Conservation (phyloP, 257 asterid species). For the Petrea volubilis region DNA sequence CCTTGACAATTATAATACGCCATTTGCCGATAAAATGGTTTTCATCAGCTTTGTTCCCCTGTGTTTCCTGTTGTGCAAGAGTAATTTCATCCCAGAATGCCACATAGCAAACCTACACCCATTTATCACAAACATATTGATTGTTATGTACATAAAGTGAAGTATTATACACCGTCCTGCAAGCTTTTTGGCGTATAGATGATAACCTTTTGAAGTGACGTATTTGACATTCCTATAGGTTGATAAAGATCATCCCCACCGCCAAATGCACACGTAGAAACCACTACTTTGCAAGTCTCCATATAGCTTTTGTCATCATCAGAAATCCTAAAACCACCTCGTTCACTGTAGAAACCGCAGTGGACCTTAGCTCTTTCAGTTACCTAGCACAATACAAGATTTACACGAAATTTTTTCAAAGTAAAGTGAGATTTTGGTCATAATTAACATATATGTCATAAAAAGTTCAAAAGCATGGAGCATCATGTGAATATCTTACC, state of each 20-base stretch:
- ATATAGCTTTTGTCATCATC: conserved; percentile 74
- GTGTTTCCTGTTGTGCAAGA: conserved; percentile 73
- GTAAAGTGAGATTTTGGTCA: conserved; percentile 18
- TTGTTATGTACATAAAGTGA: conserved; percentile 25
- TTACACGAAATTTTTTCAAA: not conserved
- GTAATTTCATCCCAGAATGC: conserved; percentile 98
- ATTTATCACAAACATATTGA: conserved; percentile 24
- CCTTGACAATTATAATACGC: conserved; percentile 76
- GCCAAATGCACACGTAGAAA: conserved; percentile 99
- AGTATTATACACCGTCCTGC: conserved; percentile 15
- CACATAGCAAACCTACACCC: conserved; percentile 84
- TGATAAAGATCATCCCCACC: conserved; percentile 99
- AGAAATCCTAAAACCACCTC: conserved; percentile 85
- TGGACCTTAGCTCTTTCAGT: conserved; percentile 52
- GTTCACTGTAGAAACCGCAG: conserved; percentile 81
- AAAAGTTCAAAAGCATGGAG: not conserved
- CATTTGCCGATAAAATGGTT: conserved; percentile 77
- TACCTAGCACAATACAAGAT: conserved; percentile 48
- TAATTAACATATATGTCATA: conserved; percentile 3
- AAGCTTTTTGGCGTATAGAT: not conserved
- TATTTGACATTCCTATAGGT: conserved; percentile 73
- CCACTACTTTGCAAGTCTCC: conserved; percentile 81
- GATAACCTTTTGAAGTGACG: conserved; percentile 43
- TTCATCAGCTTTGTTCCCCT: conserved; percentile 66
- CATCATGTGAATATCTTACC: conserved; percentile 7